Base-by-base conservation (phyloP, 305 asterid genomes). In the Fraxinus albicans region DNA sequence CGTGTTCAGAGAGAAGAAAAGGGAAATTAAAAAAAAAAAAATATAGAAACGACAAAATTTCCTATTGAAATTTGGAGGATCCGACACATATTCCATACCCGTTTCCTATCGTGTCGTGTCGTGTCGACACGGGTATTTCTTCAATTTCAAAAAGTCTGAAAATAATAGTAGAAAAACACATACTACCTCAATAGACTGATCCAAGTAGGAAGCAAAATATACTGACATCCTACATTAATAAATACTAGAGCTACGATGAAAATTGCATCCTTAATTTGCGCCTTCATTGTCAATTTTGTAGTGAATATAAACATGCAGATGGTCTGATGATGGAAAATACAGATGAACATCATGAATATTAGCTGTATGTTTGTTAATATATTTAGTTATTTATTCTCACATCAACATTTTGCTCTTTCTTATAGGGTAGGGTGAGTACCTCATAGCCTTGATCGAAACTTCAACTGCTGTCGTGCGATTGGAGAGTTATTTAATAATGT, bases 381-480 rank as follows among this genome's bases (percentile, higher is more conserved):
- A 53, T 63, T 38, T 38, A 38, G 44, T 38, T 38, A 38, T 38
- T 38, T 38, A 38, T 6, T 38, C 44, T 63, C 72, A 21, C 8
- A 3, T 63, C 29, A 23, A 19, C 12, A 63, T 63, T 63, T 21
- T 19, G 72, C 72, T 21, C 72, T 63, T 63, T 63, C 72, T 63
- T 21, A 1, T 12, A 63, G 17, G 34, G 3, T 47, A 25, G 17
- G 33, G 79, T 83, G 19, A 55, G 72, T 84, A 94, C 98, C 98
- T 96, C 99, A 42, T 96, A 98, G 83, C 98, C 99, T 90, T 96
- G 99, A 87, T 96, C 89, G 95, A 90, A 87, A 96, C 98, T 93
- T 96, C 99, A 79, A 96, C 97, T 6, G 98, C 98, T 80, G 98
- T 96, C 2, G 98, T 38, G 15, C 50, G 0, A 42, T 8, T 42